Base-by-base conservation (phyloP, 495 filamentous ascomycete species). In the Parmelia sp. region DNA sequence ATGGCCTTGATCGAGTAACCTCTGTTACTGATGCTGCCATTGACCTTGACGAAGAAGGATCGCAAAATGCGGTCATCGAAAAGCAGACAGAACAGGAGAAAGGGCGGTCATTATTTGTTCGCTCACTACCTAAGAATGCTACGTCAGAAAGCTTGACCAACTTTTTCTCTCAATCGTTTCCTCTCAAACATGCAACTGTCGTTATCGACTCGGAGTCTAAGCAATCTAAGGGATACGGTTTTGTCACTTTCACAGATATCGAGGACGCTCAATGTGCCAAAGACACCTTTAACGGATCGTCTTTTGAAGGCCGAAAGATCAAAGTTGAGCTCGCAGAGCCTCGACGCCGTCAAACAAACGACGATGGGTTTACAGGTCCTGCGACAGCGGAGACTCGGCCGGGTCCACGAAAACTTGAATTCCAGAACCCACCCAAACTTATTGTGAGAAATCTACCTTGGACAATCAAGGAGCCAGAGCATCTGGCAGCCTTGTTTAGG, bases 361-460 rank as follows among this genome's bases (percentile, higher is more conserved):
- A 80, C 59, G 60, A 71, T 11, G 78, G 69, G 19, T 74, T 71
- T 5, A 71, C 71, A 11, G 73, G 76, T 42, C 73, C 78, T 31
- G 72, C 77, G 17, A 75, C 79, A 68, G 68, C 75, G 40, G 90
- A 91, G 77, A 74, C 79, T 70, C 78, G 74, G 71, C 81, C 77
- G 69, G 86, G 74, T 75, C 80, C 76, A 75, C 80, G 77, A 76
- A 81, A 67, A 71, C 75, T 71, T 23, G 82, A 84, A 63, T 79
- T 80, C 40, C 76, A 80, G 37, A 82, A 81, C 71, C 82, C 89
- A 8, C 88, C 90, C 14, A 93, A 90, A 75, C 76, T 99, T 69
- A 99, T 99, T 75, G 87, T 97, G 33, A 85, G 94, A 60, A 99
- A 99, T 73, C 72, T 99, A 68, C 92, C 94, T 1, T 99, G 94